phyloP scores from a whole-genome alignment of 106 monocot genomes.

The Posidonia australis region DNA sequence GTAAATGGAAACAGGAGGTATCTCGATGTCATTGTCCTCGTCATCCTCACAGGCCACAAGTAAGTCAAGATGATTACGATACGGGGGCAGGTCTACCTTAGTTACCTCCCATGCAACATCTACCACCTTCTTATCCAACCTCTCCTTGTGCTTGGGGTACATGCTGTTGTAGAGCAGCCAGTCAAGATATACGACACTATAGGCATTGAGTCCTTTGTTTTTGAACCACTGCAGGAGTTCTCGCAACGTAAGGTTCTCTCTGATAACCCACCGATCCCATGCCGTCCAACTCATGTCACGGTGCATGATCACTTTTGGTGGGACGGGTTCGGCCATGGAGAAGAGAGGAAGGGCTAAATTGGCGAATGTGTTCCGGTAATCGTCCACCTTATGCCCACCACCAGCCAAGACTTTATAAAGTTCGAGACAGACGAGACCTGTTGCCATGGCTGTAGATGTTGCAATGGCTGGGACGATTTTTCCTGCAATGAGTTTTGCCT shows the following conservation, averaged over 20 bases:
- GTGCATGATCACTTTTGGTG: slow-evolving; percentile 53
- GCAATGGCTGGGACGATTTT: slow-evolving; percentile 84
- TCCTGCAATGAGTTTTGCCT: slow-evolving; percentile 82
- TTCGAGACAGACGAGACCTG: slow-evolving; percentile 88
- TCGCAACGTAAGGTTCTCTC: slow-evolving; percentile 44
- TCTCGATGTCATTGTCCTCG: slow-evolving; percentile 56
- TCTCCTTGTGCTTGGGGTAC: slow-evolving; percentile 61
- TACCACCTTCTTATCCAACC: slow-evolving; percentile 62
- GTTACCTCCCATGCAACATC: slow-evolving; percentile 61
- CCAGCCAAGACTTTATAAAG: slow-evolving; percentile 90
- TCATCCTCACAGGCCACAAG: slow-evolving; percentile 81
- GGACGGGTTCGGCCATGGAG: slow-evolving; percentile 67
- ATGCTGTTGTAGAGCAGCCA: slow-evolving; percentile 78
- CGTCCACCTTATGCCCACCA: slow-evolving; percentile 48
- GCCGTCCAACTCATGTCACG: slow-evolving; percentile 61
- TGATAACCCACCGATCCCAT: slow-evolving; percentile 79
- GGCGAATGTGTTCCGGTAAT: slow-evolving; percentile 85
- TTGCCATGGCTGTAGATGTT: slow-evolving; percentile 79
- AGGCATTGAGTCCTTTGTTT: slow-evolving; percentile 53
- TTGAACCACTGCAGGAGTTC: slow-evolving; percentile 67
- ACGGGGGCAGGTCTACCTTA: slow-evolving; percentile 50
- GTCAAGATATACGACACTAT: slow-evolving; percentile 57
- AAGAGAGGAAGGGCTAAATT: slow-evolving; percentile 83
- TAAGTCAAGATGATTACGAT: slow-evolving; percentile 56
- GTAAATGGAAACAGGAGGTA: slow-evolving; percentile 72